Conservation (phyloP, 169 alveolate genomes). For the Plasmodium gallinaceum region DNA sequence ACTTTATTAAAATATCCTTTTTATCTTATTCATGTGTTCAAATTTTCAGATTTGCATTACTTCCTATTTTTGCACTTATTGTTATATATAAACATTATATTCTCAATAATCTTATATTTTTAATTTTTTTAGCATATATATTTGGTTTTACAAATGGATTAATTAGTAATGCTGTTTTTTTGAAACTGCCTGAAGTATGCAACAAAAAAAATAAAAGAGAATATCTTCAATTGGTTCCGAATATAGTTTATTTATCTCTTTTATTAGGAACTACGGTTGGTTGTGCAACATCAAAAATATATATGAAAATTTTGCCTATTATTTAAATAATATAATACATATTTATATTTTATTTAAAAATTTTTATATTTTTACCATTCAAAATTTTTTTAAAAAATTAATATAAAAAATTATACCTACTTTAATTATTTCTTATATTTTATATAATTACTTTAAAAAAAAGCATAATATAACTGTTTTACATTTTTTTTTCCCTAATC, state of each 20-base stretch:
- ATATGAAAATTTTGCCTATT: conserved; percentile 8
- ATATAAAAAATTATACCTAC: too few species aligned
- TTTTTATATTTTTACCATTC: too few species aligned
- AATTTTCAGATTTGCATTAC: background rate
- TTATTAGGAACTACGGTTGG: conserved; percentile 28
- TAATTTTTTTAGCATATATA: conserved; percentile 10
- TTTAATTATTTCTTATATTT: too few species aligned
- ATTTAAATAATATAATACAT: background rate
- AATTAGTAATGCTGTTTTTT: conserved; percentile 11
- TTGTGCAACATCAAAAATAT: conserved; percentile 1
- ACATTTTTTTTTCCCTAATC: too few species aligned
- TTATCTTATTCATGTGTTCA: background rate
- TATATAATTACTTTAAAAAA: too few species aligned
- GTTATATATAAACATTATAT: conserved; percentile 11
- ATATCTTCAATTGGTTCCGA: conserved; percentile 30
- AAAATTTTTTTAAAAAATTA: too few species aligned
- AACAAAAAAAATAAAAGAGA: conserved; percentile 11
- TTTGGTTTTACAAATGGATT: conserved; percentile 34
- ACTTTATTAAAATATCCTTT: conserved; percentile 15
- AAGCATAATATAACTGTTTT: too few species aligned
- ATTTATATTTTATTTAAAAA: too few species aligned
- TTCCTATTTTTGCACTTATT: conserved; percentile 18
- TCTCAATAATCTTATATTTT: background rate
- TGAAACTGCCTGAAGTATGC: conserved; percentile 22
- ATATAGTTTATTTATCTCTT: conserved; percentile 34